phyloP scores from a whole-genome alignment of 805 yeast species.

The Spathaspora girioi region DNA sequence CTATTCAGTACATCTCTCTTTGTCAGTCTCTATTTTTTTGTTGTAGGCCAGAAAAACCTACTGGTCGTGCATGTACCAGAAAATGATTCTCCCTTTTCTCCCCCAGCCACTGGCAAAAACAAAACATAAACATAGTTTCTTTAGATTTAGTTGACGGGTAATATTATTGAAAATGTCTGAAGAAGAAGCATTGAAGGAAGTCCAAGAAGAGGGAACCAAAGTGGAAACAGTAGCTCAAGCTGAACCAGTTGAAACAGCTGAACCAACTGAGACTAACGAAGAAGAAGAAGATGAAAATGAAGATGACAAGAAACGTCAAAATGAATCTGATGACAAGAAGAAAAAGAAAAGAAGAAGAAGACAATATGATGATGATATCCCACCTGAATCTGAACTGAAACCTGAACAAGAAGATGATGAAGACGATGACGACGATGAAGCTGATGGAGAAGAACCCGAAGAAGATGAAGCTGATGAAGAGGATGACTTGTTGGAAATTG shows the following conservation, averaged over 20 bases:
- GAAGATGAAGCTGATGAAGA: conserved; percentile 71
- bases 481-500: conserved; percentile 78
- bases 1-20: background rate
- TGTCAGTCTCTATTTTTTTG: too few species aligned
- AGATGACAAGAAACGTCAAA: conserved; percentile 3
- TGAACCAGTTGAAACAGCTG: conserved; percentile 9
- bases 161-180: background rate
- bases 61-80: background rate
- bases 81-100: background rate
- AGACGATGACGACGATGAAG: conserved; percentile 47
- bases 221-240: conserved; percentile 10
- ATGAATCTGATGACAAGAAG: conserved; percentile 21
- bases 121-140: background rate
- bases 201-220: conserved; percentile 7
- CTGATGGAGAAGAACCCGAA: conserved; percentile 34
- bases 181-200: conserved; percentile 3
- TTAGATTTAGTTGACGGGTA: background rate
- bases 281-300: conserved; percentile 8
- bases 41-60: background rate
- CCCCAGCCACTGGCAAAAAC: background rate
- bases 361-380: conserved; percentile 56
- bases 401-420: conserved; percentile 50
- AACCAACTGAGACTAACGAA: conserved; percentile 8
- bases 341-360: conserved; percentile 58
- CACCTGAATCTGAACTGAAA: conserved; percentile 36